Base-by-base conservation (phyloP, 306 rosid species). In the Pterocarpus santalinus region DNA sequence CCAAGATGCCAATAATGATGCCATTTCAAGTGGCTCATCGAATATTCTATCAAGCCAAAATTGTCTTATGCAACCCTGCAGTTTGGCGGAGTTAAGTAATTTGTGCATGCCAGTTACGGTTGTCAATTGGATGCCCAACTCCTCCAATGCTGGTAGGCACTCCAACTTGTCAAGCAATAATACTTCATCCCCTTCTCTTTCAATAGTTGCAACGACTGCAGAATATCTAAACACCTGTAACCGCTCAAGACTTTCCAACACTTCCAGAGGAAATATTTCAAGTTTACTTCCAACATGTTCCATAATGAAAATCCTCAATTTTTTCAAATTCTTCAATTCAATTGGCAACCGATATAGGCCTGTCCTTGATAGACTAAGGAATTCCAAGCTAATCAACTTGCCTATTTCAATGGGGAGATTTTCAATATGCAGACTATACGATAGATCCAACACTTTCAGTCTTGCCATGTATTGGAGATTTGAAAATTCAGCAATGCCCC, bases 391-490 rank as follows among this genome's bases (percentile, higher is more conserved):
- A 28, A 76, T 22, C 28, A 22, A 22, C 28, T 22, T 22, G 28
- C 28, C 28, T 22, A 22, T 22, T 22, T 22, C 28, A 22, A 22
- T 22, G 28, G 28, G 28, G 4, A 28, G 41, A 43, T 22, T 0
- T 0, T 16, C 3, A 17, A 22, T 22, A 17, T 63, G 1, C 0
- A 1, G 0, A 10, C 0, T 12, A 5, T 3, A 0, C 3, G 73
- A 73, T 28, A 78, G 34, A n/a, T 73, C 67, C 15, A 66, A 65
- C 2, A 83, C 87, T 57, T 53, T 78, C 65, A 73, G 36, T 35
- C 7, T 62, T 22, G 6, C 5, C 66, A 79, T 12, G 30, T 0
- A 34, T 10, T 49, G 52, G 5, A 68, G 15, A 41, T 72, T 56
- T 7, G 51, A 65, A 13, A 2, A 38, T 2, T 35, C 2, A 8